A percentile compares a stretch with the other conserved stretches of the same genome.
phyloP scores from a whole-genome alignment of 495 filamentous ascomycete species.

The Terfezia boudieri region DNA sequence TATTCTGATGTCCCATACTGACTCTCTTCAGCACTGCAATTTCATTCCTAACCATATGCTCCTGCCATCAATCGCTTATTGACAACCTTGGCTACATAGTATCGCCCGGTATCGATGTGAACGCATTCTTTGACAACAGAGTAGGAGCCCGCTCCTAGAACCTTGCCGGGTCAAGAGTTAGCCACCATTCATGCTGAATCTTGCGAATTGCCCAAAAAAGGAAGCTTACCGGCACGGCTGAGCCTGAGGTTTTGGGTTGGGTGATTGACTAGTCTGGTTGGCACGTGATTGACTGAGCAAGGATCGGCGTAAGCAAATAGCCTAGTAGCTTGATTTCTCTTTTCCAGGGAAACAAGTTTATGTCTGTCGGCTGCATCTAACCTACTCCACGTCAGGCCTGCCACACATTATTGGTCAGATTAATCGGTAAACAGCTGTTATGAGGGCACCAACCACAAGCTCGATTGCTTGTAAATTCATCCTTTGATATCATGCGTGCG shows the following conservation, averaged over 20 bases:
- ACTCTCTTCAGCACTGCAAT: constrained; percentile 91
- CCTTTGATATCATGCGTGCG: too few relatives aligned
- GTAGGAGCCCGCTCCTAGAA: constrained; percentile 84
- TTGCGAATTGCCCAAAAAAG: neutral
- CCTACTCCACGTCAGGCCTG: too few relatives aligned
- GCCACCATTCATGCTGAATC: neutral
- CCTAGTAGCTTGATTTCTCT: too few relatives aligned
- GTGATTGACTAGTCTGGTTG: too few relatives aligned
- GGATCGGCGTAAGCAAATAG: too few relatives aligned
- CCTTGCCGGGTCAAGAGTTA: constrained; percentile 39
- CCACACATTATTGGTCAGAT: too few relatives aligned
- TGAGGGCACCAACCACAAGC: too few relatives aligned
- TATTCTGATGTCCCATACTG: constrained; percentile 96
- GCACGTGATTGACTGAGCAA: too few relatives aligned
- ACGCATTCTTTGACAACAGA: constrained; percentile 99
- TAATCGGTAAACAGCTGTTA: too few relatives aligned
- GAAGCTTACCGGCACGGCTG: constrained; percentile 32
- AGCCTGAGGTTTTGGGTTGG: constrained; percentile 32
- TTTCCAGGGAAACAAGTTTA: too few relatives aligned
- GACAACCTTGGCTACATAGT: constrained; percentile 98
- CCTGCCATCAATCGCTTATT: constrained; percentile 97
- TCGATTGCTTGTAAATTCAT: too few relatives aligned
- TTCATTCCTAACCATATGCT: constrained; percentile 98
- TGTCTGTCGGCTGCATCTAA: too few relatives aligned
- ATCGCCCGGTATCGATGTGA: constrained; percentile 90